Conservation (phyloP, 306 rosid genomes). For the Corylus avellana region DNA sequence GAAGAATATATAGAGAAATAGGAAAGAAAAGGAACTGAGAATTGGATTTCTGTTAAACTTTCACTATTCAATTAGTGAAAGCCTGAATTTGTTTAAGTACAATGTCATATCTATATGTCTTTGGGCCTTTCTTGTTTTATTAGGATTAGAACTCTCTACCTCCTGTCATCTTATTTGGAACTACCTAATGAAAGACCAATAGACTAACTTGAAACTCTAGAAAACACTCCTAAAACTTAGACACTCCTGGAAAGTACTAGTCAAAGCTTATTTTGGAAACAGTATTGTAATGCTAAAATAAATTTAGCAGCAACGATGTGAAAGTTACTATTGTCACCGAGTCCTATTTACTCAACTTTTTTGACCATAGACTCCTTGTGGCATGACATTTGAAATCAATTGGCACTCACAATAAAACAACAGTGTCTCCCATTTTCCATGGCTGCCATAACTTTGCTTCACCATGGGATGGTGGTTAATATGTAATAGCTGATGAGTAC, state of each 20-base stretch:
- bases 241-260: background rate
- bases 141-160: too few species aligned
- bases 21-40: too few species aligned
- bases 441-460: conserved; percentile 7
- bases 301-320: background rate
- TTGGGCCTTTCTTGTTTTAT: too few species aligned
- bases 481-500: background rate
- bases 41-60: too few species aligned
- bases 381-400: background rate
- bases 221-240: background rate
- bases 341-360: background rate
- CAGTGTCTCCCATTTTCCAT: background rate
- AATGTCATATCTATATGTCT: too few species aligned
- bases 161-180: too few species aligned
- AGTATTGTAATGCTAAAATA: background rate
- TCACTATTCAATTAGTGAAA: too few species aligned
- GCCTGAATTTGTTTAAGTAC: too few species aligned
- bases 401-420: background rate
- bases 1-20: too few species aligned
- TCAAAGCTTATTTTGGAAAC: background rate
- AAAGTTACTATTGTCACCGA: background rate
- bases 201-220: background rate
- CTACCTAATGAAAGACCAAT: too few species aligned
- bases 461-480: background rate
- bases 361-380: background rate